Evolutionary conservation across 1,139 yeast genomes (phyloP).

Genomic region (Kurtzmaniella quercitrusa): DNA sequence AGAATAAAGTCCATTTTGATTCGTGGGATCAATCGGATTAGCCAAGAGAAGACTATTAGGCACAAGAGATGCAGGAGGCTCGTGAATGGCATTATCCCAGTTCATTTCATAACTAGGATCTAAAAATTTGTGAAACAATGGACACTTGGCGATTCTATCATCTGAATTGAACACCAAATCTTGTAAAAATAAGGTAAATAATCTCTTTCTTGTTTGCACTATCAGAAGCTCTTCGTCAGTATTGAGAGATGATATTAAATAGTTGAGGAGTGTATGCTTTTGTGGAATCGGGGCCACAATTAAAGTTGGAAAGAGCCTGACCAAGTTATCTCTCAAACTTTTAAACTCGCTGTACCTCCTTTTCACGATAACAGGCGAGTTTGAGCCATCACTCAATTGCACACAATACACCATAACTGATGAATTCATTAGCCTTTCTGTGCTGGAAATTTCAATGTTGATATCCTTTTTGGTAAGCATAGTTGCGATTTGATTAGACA

Average conservation of each 20-base stretch:
- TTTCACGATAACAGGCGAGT: constrained; percentile 29
- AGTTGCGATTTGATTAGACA: constrained; percentile 33
- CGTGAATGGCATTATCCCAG: constrained; percentile 45
- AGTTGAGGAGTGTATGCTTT: constrained; percentile 48
- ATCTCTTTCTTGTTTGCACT: constrained; percentile 40
- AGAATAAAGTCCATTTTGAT: constrained; percentile 43
- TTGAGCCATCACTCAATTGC: constrained; percentile 14
- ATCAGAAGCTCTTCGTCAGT: constrained; percentile 34
- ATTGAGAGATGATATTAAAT: constrained; percentile 38
- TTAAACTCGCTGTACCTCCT: constrained; percentile 55
- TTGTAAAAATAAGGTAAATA: constrained; percentile 33
- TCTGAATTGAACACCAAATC: constrained; percentile 32
- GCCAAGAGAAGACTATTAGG: constrained; percentile 40
- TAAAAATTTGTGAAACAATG: constrained; percentile 38
- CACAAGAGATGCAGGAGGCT: constrained; percentile 40
- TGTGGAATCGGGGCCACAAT: constrained; percentile 58
- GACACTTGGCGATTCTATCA: constrained; percentile 24
- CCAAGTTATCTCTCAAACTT: constrained; percentile 43
- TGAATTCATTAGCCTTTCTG: constrained; percentile 32
- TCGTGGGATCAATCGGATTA: constrained; percentile 43
- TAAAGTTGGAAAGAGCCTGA: constrained; percentile 45
- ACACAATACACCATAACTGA: constrained; percentile 41
- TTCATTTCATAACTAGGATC: constrained; percentile 48
- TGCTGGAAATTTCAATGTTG: constrained; percentile 28
- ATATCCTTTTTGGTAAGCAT: constrained; percentile 21